Evolutionary conservation across 768 basidiomycete genomes (phyloP), one percentile per base, ranked within the genome.

Genomic region (Hydnum rufescens): DNA sequence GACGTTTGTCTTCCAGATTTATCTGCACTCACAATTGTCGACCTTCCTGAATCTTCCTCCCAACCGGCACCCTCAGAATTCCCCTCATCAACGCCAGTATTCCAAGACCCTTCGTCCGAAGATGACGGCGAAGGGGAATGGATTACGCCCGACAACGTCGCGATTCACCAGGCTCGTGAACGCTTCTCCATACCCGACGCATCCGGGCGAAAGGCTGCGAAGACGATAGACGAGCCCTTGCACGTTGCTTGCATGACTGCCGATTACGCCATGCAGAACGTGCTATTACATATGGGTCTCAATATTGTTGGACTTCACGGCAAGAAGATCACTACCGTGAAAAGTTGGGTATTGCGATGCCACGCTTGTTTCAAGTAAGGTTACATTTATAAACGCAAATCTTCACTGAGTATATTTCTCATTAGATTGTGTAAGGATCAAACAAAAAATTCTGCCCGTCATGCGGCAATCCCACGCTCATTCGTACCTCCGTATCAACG

Each of bases 201-300:
- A 44, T 1, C 28, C 50, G 6, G 57, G 43, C 68, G 68, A 58
- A 60, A 69, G 53, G 65, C 49, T 8, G 55, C 51, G 39, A 30
- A 36, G 32, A 47, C 5, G 57, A 51, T 30, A 54, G 58, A 28
- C 25, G 53, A 51, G 51, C 60, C 42, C 48, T 70, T 93, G 44
- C 71, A 70, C 51, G 77, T 75, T 3, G 95, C 90, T 18, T 95
- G 92, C 63, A 89, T 97, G 84, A 97, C 95, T 5, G 86, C 86
- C 22, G 95, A 99, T 74, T 97, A 90, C 64, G 95, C 95, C 18
- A 95, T 99, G 80, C 95, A 99, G 66, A 99, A 99, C 60, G 87
- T 97, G 22, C 66, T 93, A 57, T 66, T 99, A 49, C 92, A 95
- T 64, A 90, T 97, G 84, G 84, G 84, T 0, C 66, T 99, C 57